Base-by-base conservation (phyloP, 2,329 filamentous ascomycete genomes). In the Colletotrichum tamarilloi region DNA sequence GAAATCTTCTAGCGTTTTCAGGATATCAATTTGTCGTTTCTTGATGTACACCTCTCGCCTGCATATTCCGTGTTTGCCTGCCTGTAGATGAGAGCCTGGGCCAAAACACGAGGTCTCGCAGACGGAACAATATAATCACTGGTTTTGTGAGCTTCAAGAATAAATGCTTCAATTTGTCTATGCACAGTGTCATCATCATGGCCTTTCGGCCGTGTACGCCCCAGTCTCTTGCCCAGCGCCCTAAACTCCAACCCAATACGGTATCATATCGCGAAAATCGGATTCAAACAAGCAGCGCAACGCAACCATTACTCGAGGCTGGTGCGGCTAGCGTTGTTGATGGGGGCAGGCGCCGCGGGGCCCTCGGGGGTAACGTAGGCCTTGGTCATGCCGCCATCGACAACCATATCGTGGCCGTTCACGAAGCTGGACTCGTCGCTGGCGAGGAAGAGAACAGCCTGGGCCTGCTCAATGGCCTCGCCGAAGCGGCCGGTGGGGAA, bases 361-460 rank as follows among this genome's bases (percentile, higher is more conserved):
- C 91, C 91, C 82, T 92, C 90, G 2, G 91, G 85, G 1, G 91
- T 93, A 32, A 93, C 91, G 82, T 98, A 98, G 57, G 95, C 94
- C 88, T 94, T 98, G 79, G 92, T 96, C 94, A 99, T 94, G 73
- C 96, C 96, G 72, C 97, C 97, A 79, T 99, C 97, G 30, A 98
- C 95, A 5, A 97, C 93, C 85, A 98, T 97, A 81, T 98, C 97
- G 72, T 91, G 93, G 12, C 94, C 95, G 76, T 97, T 97, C 79
- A 97, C 93, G 78, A 97, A 97, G 86, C 93, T 94, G 79, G 92
- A 92, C 86, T 97, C 95, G 77, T 97, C 95, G 76, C 92, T 95
- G 9, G 95, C 95, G 74, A 97, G 84, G 85, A 97, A 97, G 8
- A 98, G 81, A 0, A 97, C 95, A 7, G 94, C 95, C 75, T 97